These are phyloP conservation scores for Bonnemaisonia californica DNA, from an alignment of 31 red algal species.

Conservation along the genomic window DNA sequence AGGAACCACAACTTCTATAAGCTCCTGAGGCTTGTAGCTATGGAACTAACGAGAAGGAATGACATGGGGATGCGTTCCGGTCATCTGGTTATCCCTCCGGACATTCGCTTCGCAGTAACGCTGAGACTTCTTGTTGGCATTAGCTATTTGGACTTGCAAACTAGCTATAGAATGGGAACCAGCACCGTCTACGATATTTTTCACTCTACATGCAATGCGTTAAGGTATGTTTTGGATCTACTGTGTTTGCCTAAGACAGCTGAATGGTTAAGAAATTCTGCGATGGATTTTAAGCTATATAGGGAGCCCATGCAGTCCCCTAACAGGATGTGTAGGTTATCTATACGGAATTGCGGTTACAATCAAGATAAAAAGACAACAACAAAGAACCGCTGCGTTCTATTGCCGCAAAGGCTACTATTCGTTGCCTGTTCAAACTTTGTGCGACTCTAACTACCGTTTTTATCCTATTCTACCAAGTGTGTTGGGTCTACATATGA, in stretches of 20 bases:
- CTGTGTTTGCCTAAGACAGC: background rate
- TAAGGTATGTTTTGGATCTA: background rate
- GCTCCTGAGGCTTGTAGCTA: background rate
- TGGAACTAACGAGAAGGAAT: background rate
- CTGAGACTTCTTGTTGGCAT: background rate
- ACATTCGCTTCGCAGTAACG: background rate
- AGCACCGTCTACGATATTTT: background rate
- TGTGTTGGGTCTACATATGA: background rate
- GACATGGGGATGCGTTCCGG: background rate
- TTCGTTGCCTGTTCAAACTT: background rate
- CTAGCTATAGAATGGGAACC: background rate
- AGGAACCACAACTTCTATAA: too few species aligned
- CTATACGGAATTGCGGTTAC: background rate
- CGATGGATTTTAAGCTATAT: background rate
- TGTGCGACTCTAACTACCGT: too few species aligned
- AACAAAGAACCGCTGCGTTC: background rate
- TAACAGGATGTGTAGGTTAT: background rate
- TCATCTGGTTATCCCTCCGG: background rate
- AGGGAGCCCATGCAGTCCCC: background rate
- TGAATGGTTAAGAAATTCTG: background rate
- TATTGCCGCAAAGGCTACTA: background rate
- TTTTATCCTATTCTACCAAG: background rate
- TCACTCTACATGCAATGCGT: background rate
- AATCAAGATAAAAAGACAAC: background rate
- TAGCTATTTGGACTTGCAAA: background rate